A percentile compares a stretch with the other conserved stretches of the same genome.
These are phyloP conservation scores for Mucor ambiguus DNA, from an alignment of 371 early-diverging fungal genomes.

Conservation along the genomic window DNA sequence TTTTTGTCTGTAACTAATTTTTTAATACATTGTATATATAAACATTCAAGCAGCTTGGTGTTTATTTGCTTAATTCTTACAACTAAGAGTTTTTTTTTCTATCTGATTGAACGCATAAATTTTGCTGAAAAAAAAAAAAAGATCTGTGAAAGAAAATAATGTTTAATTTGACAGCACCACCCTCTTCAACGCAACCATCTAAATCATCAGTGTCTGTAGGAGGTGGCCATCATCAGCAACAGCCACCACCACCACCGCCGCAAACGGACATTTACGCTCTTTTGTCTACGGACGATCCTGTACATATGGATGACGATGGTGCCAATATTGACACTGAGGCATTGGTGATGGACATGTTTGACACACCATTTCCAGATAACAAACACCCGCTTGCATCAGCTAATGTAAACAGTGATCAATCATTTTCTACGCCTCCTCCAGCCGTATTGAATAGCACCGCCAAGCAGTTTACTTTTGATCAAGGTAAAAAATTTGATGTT, in stretches of 20 bases:
- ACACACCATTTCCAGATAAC: slow-evolving; percentile 1
- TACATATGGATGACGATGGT: slow-evolving; percentile 2
- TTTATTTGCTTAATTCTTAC: background rate
- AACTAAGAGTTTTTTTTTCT: background rate
- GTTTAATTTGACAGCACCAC: slow-evolving; percentile 11
- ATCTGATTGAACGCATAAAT: slow-evolving; percentile 1
- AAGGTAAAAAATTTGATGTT: slow-evolving; percentile 13
- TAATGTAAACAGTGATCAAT: background rate
- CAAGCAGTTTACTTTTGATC: slow-evolving; percentile 18
- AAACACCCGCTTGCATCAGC: slow-evolving; percentile 6
- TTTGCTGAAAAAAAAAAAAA: background rate
- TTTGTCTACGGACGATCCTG: slow-evolving; percentile 23
- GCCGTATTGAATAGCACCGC: background rate
- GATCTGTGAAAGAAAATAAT: background rate
- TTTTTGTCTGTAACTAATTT: slow-evolving; percentile 6
- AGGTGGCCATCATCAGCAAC: background rate
- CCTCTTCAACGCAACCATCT: background rate
- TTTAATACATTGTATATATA: slow-evolving; percentile 4
- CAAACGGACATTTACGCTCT: slow-evolving; percentile 20
- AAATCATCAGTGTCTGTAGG: background rate
- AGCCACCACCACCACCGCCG: background rate
- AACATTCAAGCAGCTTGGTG: background rate
- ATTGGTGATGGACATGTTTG: slow-evolving; percentile 22
- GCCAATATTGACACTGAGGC: slow-evolving; percentile 20
- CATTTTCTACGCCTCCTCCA: slow-evolving; percentile 5